phyloP scores from a whole-genome alignment of 2,329 filamentous ascomycete genomes.

The Coleophoma eucalyptorum region DNA sequence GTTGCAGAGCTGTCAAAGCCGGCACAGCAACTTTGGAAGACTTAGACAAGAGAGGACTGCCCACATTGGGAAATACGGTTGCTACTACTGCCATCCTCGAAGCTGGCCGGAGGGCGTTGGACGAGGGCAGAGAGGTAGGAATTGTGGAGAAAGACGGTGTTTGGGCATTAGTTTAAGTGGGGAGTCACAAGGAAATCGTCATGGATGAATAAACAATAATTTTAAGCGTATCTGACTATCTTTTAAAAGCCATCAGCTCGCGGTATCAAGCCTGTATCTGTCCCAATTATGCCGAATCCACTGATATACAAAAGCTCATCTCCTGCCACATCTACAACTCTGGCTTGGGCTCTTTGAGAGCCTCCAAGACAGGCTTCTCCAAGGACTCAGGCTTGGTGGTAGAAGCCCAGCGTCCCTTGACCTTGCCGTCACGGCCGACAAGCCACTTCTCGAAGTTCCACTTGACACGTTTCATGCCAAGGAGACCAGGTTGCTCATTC shows the following conservation, averaged over 20 bases:
- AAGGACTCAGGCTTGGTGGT: constrained; percentile 81
- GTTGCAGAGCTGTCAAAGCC: constrained; percentile 69
- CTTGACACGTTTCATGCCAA: constrained; percentile 90
- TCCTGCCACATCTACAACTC: too few relatives aligned
- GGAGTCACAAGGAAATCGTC: background rate
- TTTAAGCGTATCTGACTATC: too few relatives aligned
- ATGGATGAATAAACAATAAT: background rate
- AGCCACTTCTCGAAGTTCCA: constrained; percentile 99
- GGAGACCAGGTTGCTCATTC: constrained; percentile 69
- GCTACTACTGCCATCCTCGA: constrained; percentile 90
- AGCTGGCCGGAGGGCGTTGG: constrained; percentile 78
- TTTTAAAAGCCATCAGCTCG: too few relatives aligned
- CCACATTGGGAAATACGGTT: constrained; percentile 84
- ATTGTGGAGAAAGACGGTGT: constrained; percentile 63
- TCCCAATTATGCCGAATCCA: too few relatives aligned
- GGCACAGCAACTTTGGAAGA: constrained; percentile 68
- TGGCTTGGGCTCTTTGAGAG: constrained; percentile 30
- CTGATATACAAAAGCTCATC: too few relatives aligned
- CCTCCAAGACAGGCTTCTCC: constrained; percentile 71
- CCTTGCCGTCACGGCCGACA: constrained; percentile 78
- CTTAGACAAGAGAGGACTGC: constrained; percentile 75
- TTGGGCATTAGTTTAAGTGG: constrained; percentile 57
- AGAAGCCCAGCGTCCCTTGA: constrained; percentile 83
- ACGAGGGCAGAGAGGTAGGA: constrained; percentile 74
- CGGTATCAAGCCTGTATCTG: too few relatives aligned